A percentile compares a stretch with the other conserved stretches of the same genome.
Evolutionary conservation across 805 yeast species (phyloP).

Genomic region (Phaffomyces antillensis): DNA sequence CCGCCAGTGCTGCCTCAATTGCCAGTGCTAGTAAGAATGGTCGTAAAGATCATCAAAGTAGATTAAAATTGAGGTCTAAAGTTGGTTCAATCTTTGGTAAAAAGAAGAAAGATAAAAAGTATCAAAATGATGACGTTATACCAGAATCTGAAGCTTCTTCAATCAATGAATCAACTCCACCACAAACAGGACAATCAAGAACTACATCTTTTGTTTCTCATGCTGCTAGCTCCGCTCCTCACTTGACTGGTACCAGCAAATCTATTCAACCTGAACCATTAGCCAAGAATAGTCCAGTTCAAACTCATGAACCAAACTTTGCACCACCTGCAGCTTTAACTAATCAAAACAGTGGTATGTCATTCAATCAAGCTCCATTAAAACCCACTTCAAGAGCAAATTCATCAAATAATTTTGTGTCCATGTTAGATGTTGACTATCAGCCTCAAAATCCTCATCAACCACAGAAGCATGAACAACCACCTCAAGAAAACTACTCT

Average conservation of each 20-base stretch:
- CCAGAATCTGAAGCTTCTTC: conserved; percentile 24
- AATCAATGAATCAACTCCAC: conserved; percentile 10
- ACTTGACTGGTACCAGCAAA: no score
- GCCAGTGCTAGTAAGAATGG: conserved; percentile 11
- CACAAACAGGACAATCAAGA: conserved; percentile 14
- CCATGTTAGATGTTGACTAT: no score
- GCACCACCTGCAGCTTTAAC: background rate
- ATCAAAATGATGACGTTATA: conserved; percentile 10
- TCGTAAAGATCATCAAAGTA: conserved; percentile 22
- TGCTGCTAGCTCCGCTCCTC: background rate
- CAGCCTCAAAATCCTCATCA: no score
- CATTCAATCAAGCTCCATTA: conserved; percentile 29
- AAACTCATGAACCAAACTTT: conserved; percentile 3
- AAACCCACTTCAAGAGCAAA: conserved; percentile 26
- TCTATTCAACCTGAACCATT: conserved; percentile 10
- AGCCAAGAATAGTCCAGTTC: conserved; percentile 5
- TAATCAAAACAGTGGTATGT: conserved; percentile 11
- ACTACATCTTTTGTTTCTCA: conserved; percentile 15
- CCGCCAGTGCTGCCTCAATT: conserved; percentile 3
- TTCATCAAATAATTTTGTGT: conserved; percentile 7
- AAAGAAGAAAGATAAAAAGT: conserved; percentile 40
- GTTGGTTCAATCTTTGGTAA: conserved; percentile 73
- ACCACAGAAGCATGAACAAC: no score
- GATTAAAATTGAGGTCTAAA: conserved; percentile 48
- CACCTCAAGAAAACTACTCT: background rate